Evolutionary conservation across 169 alveolate species (phyloP).

Genomic region (Plasmodium ovale): DNA sequence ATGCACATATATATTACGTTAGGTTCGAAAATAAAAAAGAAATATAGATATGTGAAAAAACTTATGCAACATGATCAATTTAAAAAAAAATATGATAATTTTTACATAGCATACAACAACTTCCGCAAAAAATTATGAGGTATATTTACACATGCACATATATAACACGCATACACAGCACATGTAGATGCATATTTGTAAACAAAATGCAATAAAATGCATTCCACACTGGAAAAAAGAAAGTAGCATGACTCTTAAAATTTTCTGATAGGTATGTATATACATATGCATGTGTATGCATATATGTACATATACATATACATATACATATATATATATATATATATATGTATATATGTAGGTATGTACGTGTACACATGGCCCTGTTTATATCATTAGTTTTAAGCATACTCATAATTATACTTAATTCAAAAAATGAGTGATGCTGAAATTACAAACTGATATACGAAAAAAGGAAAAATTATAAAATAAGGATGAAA

Average conservation of each 20-base stretch:
- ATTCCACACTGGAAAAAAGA: neutral
- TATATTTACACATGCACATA: constrained; percentile 10
- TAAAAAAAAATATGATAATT: constrained; percentile 27
- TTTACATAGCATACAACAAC: constrained; percentile 49
- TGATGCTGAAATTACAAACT: constrained; percentile 56
- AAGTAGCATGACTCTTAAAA: neutral
- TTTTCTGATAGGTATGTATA: neutral
- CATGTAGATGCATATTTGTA: neutral
- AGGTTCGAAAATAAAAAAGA: constrained; percentile 16
- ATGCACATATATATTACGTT: constrained; percentile 14
- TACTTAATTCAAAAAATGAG: constrained; percentile 36
- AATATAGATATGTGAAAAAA: constrained; percentile 1
- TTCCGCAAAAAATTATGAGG: constrained; percentile 24
- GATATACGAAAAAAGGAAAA: constrained; percentile 62
- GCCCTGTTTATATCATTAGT: constrained; percentile 17
- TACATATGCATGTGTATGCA: neutral
- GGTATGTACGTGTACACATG: no score
- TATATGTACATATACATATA: neutral
- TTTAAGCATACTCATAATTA: constrained; percentile 62
- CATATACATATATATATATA: constrained; percentile 3
- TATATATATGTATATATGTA: constrained; percentile 20
- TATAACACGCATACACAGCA: constrained; percentile 9
- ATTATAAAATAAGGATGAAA: neutral
- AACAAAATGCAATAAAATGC: neutral
- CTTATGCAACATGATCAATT: constrained; percentile 26